phyloP scores from a whole-genome alignment of 257 asterid species.

The Przewalskia tangutica region DNA sequence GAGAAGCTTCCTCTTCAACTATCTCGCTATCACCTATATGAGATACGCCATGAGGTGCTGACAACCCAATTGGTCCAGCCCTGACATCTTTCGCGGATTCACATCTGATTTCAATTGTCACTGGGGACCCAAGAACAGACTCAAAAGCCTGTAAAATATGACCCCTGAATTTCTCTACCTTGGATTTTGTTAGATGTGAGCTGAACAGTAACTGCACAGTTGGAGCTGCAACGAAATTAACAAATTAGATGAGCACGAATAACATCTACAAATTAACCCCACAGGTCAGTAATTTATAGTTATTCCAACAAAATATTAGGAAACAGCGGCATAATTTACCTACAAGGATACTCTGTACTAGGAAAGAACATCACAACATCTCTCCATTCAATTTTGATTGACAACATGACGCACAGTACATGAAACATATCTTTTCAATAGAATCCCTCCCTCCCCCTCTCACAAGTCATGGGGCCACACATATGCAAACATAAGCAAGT shows the following conservation, averaged over 20 bases:
- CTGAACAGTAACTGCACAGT: conserved; percentile 69
- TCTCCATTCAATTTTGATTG: neutral
- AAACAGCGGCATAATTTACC: neutral
- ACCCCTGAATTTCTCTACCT: conserved; percentile 61
- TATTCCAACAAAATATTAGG: neutral
- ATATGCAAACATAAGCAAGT: neutral
- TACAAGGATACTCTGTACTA: neutral
- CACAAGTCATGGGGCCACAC: neutral
- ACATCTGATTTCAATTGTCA: conserved; percentile 67
- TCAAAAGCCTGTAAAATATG: conserved; percentile 86
- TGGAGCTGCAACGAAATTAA: conserved; percentile 54
- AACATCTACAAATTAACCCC: neutral
- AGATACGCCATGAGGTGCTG: conserved; percentile 28
- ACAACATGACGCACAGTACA: neutral
- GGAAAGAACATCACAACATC: neutral
- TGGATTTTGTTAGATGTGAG: conserved; percentile 58
- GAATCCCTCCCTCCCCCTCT: neutral
- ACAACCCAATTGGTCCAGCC: conserved; percentile 25
- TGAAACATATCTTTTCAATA: neutral
- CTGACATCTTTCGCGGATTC: conserved; percentile 42
- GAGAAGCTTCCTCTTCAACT: conserved; percentile 44
- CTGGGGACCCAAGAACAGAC: conserved; percentile 67
- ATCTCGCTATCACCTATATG: conserved; percentile 38
- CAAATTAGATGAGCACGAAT: neutral
- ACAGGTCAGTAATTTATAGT: neutral